A percentile compares a stretch with the other conserved stretches of the same genome.
phyloP scores from a whole-genome alignment of 306 rosid species.

The Delonix regia region DNA sequence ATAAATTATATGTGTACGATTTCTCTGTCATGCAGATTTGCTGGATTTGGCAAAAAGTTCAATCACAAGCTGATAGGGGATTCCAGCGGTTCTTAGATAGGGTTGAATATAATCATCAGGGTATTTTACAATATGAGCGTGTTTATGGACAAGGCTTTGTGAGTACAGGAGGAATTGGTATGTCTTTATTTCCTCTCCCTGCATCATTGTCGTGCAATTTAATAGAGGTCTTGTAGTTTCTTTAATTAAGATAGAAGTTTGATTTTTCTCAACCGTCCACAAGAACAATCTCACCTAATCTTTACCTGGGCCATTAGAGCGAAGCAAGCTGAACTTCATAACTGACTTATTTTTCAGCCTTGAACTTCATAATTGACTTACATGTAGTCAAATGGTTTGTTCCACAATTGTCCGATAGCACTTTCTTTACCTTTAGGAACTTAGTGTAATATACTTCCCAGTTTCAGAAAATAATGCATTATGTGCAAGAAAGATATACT shows the following conservation, averaged over 20 bases:
- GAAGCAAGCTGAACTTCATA: neutral
- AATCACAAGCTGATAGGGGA: slow-evolving; percentile 57
- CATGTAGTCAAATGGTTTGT: slow-evolving; percentile 16
- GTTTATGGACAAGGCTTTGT: slow-evolving; percentile 69
- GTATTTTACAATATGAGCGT: slow-evolving; percentile 62
- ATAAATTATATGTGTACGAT: slow-evolving; percentile 17
- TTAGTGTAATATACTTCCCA: neutral
- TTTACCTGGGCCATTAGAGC: neutral
- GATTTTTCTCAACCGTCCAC: slow-evolving; percentile 11
- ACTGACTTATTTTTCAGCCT: too few relatives aligned
- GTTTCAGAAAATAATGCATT: slow-evolving; percentile 20
- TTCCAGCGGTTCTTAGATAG: slow-evolving; percentile 69
- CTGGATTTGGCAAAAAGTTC: slow-evolving; percentile 76
- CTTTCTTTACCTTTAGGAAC: slow-evolving; percentile 5
- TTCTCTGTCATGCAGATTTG: slow-evolving; percentile 65
- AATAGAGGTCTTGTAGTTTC: neutral
- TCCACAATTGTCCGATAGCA: slow-evolving; percentile 13
- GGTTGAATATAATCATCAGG: slow-evolving; percentile 54
- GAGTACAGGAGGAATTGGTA: slow-evolving; percentile 81
- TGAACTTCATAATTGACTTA: slow-evolving; percentile 14
- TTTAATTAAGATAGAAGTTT: slow-evolving; percentile 18
- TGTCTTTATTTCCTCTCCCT: slow-evolving; percentile 17
- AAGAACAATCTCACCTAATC: slow-evolving; percentile 17
- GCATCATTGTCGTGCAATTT: neutral
- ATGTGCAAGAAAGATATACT: neutral